Evolutionary conservation across 2,329 filamentous ascomycete genomes (phyloP), one percentile per base, ranked within the genome.

Genomic region (Colletotrichum costaricense): DNA sequence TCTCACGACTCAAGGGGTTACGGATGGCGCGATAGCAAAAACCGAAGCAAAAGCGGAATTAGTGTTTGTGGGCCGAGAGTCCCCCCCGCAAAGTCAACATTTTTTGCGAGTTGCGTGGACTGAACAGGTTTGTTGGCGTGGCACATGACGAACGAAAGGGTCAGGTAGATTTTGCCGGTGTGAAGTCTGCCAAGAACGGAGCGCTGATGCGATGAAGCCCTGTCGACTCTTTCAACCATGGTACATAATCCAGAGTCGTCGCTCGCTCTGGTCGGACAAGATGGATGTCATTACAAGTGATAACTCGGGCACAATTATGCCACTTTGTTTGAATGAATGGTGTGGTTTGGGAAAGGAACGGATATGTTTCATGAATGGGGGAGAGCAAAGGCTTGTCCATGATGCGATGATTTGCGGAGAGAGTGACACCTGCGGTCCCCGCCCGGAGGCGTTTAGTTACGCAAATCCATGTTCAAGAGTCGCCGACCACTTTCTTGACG

Each of bases 381-480:
- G 67, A 46, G 56, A 19, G 22, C 46, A 56, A 65, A 60, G 63
- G 33, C 33, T 35, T 54, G 67, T 57, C 67, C 56, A 71, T 73
- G 71, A 66, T 73, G 67, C 71, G 60, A 73, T 71, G 71, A 71
- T 73, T 73, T 70, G 67, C 60, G 49, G 60, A 49, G 12, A 30
- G 55, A 30, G 33, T 35, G 70, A 64, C 59, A 35, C 4, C 59
- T 70, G 26, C 28, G 19, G 66, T 70, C 60, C 54, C 57, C 60
- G n/a, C 55, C 59, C 42, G 19, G 66, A 63, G 58, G 58, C 63
- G 30, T 52, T 5, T 33, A 57, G 62, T 55, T 38, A 33, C 49
- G 30, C 49, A 54, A 35, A 38, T 55, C 49, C 49, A 28, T 64
- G 46, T 64, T 64, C 30, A 14, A 64, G 19, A 49, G 8, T 42